A percentile compares a stretch with the other conserved stretches of the same genome.
Conservation (phyloP, 345 rosid genomes). For the Litchi chinensis region DNA sequence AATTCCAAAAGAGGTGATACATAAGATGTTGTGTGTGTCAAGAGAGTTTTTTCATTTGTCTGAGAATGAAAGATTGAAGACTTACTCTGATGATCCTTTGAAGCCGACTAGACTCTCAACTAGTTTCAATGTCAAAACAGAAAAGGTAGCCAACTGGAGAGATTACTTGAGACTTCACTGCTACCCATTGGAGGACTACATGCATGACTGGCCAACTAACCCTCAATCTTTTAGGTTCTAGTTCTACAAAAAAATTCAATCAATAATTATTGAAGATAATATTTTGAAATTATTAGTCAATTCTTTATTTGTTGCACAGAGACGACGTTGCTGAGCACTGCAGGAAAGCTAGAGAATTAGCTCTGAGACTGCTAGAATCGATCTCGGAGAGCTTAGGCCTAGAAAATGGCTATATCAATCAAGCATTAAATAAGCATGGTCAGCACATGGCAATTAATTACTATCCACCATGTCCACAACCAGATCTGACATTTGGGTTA, state of each 20-base stretch:
- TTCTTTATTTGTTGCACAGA: conserved; percentile 12
- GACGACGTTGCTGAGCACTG: conserved; percentile 32
- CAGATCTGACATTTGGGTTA: conserved; percentile 41
- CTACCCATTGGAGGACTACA: conserved; percentile 60
- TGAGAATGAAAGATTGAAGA: conserved; percentile 65
- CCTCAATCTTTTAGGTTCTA: conserved; percentile 37
- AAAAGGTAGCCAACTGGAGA: conserved; percentile 79
- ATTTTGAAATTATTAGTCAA: no score
- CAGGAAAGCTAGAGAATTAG: conserved; percentile 31
- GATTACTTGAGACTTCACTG: conserved; percentile 81
- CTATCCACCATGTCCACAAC: conserved; percentile 48
- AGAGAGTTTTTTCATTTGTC: conserved; percentile 65
- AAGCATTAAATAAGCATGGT: conserved; percentile 38
- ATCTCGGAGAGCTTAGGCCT: conserved; percentile 47
- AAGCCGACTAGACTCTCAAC: conserved; percentile 66
- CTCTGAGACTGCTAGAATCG: conserved; percentile 33
- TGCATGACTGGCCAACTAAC: conserved; percentile 73
- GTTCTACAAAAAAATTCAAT: not conserved
- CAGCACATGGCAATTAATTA: conserved; percentile 51
- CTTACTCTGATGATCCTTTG: conserved; percentile 62
- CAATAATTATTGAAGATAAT: no score
- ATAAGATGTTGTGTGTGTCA: conserved; percentile 39
- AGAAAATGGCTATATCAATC: conserved; percentile 27
- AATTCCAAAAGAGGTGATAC: conserved; percentile 33
- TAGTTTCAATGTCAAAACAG: conserved; percentile 68